Evolutionary conservation across 2,329 filamentous ascomycete genomes (phyloP).

Genomic region (Zymoseptoria passerinii): DNA sequence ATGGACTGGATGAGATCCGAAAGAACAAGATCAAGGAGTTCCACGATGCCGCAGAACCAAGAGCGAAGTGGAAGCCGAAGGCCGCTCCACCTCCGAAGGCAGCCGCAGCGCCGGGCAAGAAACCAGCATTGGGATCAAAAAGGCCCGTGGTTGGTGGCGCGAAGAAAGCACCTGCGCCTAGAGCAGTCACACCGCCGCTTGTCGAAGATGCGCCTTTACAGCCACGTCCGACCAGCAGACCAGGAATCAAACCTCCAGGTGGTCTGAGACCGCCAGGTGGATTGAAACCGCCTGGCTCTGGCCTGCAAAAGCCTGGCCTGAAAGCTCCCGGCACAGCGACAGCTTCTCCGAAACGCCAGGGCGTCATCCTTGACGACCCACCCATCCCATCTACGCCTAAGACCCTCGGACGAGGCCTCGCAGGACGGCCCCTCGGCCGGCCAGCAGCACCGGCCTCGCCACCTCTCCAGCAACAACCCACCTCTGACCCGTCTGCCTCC

Average conservation of each 20-base stretch:
- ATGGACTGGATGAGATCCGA: constrained; percentile 88
- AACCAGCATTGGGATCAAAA: constrained; percentile 43
- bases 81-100: constrained; percentile 53
- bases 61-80: constrained; percentile 88
- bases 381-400: constrained; percentile 29
- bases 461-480: constrained; percentile 48
- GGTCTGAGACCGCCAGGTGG: constrained; percentile 24
- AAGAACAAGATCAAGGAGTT: constrained; percentile 95
- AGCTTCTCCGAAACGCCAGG: constrained; percentile 26
- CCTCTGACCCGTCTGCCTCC: constrained; percentile 33
- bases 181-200: constrained; percentile 33
- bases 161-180: constrained; percentile 41
- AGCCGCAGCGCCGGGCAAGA: constrained; percentile 48
- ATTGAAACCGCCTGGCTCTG: constrained; percentile 30
- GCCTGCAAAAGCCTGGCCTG: constrained; percentile 36
- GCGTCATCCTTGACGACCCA: constrained; percentile 22
- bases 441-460: constrained; percentile 45
- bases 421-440: constrained; percentile 76
- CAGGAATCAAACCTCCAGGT: constrained; percentile 33
- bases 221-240: constrained; percentile 51
- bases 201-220: constrained; percentile 47
- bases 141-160: constrained; percentile 29
- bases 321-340: constrained; percentile 24
- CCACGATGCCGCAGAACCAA: constrained; percentile 71
- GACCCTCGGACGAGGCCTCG: constrained; percentile 60